Evolutionary conservation across 2,329 filamentous ascomycete genomes (phyloP).

Genomic region (Pyricularia sp.): DNA sequence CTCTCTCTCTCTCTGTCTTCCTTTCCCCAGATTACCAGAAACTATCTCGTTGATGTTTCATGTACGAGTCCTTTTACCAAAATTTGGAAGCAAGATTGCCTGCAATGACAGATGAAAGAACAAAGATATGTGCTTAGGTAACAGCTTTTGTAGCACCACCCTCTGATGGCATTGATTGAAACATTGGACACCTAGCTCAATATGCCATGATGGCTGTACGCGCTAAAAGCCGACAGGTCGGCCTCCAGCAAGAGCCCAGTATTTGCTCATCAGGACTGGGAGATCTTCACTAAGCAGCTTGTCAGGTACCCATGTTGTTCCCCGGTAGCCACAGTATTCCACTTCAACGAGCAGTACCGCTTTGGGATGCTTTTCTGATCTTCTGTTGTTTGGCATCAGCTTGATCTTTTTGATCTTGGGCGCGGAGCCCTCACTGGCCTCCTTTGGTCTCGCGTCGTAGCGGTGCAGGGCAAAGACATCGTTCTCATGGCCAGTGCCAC

Average conservation of each 20-base stretch:
- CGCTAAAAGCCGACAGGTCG: background rate
- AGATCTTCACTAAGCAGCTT: background rate
- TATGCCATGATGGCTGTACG: background rate
- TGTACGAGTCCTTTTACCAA: background rate
- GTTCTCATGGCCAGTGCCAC: background rate
- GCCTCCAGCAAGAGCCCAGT: background rate
- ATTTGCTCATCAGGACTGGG: background rate
- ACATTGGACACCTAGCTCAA: background rate
- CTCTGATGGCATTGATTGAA: background rate
- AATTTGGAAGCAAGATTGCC: background rate
- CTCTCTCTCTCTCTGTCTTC: background rate
- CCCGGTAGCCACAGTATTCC: conserved; percentile 2
- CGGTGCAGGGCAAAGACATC: background rate
- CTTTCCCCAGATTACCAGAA: background rate
- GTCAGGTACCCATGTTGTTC: background rate
- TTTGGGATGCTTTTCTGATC: background rate
- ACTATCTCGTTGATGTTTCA: background rate
- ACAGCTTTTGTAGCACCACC: background rate
- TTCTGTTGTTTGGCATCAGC: background rate
- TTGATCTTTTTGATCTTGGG: background rate
- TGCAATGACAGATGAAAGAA: background rate
- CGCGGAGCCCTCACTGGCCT: background rate
- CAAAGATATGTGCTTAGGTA: background rate
- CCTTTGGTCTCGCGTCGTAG: background rate
- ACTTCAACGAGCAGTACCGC: background rate